Conservation (phyloP, 2,329 filamentous ascomycete genomes). For the Alternaria sp. region DNA sequence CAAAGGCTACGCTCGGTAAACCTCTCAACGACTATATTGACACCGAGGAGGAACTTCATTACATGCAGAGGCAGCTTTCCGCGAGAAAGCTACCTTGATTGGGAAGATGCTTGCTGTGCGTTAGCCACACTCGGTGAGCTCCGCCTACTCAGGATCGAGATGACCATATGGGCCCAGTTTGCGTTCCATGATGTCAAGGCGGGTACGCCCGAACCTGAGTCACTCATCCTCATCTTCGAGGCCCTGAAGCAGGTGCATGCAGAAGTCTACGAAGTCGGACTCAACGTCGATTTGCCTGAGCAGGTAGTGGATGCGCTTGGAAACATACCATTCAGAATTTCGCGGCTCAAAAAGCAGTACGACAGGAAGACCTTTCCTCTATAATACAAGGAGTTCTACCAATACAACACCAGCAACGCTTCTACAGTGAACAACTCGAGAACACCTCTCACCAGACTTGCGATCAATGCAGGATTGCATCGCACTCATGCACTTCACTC, state of each 20-base stretch:
- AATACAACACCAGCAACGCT: too few relatives aligned
- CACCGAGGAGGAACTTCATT: not conserved
- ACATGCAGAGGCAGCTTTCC: not conserved
- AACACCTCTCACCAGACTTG: too few relatives aligned
- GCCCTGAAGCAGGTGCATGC: not conserved
- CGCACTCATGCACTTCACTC: too few relatives aligned
- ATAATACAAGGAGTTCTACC: not conserved
- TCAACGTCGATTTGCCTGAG: slow-evolving; percentile 10
- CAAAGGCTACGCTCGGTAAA: slow-evolving; percentile 9
- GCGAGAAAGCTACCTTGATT: slow-evolving; percentile 6
- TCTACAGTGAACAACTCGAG: too few relatives aligned
- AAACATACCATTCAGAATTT: slow-evolving; percentile 1
- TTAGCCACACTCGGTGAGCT: slow-evolving; percentile 4
- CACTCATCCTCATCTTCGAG: not conserved
- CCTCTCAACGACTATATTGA: slow-evolving; percentile 8
- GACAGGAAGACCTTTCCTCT: not conserved
- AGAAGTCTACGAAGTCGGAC: slow-evolving; percentile 6
- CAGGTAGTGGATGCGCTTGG: slow-evolving; percentile 2
- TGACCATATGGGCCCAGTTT: slow-evolving; percentile 7
- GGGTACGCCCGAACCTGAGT: too few relatives aligned
- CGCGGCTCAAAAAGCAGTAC: not conserved
- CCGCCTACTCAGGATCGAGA: slow-evolving; percentile 12
- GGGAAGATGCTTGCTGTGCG: slow-evolving; percentile 3
- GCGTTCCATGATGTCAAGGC: not conserved
- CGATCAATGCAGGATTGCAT: too few relatives aligned